phyloP scores from a whole-genome alignment of 2,329 filamentous ascomycete genomes.

The Scortechinia acanthostroma region DNA sequence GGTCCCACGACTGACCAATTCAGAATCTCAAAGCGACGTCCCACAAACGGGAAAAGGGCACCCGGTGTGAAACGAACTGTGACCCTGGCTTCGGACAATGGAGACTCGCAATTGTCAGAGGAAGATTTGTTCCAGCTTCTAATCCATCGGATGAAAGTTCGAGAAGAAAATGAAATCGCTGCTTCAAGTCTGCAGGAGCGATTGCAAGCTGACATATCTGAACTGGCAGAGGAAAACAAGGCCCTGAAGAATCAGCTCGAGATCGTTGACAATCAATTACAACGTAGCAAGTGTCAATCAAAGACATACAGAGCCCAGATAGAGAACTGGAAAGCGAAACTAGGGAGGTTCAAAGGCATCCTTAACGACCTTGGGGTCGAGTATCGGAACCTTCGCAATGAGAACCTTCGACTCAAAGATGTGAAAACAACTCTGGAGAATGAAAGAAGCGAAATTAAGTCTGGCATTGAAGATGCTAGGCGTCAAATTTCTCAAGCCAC shows the following conservation, averaged over 20 bases:
- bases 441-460: not conserved
- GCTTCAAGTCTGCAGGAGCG: not conserved
- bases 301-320: constrained; percentile 1
- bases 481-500: not conserved
- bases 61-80: not conserved
- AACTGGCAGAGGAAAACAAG: not conserved
- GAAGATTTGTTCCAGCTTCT: not conserved
- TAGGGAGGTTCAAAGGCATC: not conserved
- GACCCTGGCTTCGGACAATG: not conserved
- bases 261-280: not conserved
- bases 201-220: not conserved
- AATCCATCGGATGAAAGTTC: not conserved
- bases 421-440: not conserved
- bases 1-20: not conserved
- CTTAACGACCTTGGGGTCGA: not conserved
- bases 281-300: not conserved
- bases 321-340: not conserved
- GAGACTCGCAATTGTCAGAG: not conserved
- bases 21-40: not conserved
- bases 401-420: not conserved
- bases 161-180: not conserved
- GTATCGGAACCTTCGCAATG: not conserved
- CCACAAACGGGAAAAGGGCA: not conserved
- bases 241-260: not conserved
- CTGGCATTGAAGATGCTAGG: not conserved